Evolutionary conservation across 192 early-diverging fungal genomes (phyloP).

Genomic region (Dimargaris xerosporica): DNA sequence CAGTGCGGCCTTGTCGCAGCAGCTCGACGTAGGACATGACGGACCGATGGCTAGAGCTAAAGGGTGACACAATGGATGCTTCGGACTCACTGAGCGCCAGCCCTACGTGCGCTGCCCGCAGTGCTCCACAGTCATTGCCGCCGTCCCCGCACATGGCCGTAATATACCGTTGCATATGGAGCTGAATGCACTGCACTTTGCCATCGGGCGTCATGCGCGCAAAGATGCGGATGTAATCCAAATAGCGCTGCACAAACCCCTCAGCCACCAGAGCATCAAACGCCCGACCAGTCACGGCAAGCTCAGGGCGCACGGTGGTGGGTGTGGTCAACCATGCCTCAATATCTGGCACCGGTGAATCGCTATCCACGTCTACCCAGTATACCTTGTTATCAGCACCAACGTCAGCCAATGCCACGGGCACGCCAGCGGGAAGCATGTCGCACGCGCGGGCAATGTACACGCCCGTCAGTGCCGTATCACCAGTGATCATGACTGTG

Average conservation of each 20-base stretch:
- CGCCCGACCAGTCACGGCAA: conserved; percentile 57
- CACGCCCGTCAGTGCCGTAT: conserved; percentile 56
- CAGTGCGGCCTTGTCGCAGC: conserved; percentile 48
- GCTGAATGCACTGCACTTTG: conserved; percentile 57
- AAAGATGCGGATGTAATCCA: conserved; percentile 58
- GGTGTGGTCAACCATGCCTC: no score
- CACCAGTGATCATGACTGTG: conserved; percentile 73
- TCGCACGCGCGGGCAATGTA: no score
- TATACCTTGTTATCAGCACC: conserved; percentile 35
- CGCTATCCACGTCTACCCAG: conserved; percentile 42
- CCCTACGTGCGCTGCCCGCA: conserved; percentile 66
- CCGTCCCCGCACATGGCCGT: conserved; percentile 79
- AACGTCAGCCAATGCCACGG: conserved; percentile 34
- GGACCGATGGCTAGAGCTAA: conserved; percentile 45
- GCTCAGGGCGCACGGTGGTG: conserved; percentile 13
- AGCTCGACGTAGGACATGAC: conserved; percentile 53
- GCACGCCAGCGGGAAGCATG: no score
- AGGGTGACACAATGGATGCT: conserved; percentile 69
- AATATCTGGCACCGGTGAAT: conserved; percentile 18
- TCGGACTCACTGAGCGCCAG: conserved; percentile 66
- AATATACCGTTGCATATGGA: conserved; percentile 57
- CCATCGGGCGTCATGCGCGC: conserved; percentile 64
- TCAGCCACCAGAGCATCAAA: conserved; percentile 33
- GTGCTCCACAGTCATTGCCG: conserved; percentile 68
- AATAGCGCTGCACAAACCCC: conserved; percentile 28